A percentile compares a stretch with the other conserved stretches of the same genome.
Evolutionary conservation across 164 flowering plant genomes (phyloP).

Genomic region (Akebia trifoliata): DNA sequence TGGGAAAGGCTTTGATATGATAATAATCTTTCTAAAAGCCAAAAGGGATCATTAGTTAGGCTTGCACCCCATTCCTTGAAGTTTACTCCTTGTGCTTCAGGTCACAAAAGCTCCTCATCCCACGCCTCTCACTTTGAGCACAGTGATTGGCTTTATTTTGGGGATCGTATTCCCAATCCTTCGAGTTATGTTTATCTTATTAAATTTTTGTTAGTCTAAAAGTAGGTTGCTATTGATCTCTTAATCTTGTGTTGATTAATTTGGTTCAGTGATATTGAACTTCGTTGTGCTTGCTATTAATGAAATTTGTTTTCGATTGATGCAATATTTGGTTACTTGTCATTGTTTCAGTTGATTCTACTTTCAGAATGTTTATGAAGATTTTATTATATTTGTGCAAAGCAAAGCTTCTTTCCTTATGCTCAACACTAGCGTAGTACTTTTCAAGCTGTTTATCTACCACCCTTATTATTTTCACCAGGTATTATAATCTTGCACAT

Average conservation of each 20-base stretch:
- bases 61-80: too few species aligned
- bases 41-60: too few species aligned
- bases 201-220: background rate
- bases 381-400: background rate
- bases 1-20: too few species aligned
- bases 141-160: background rate
- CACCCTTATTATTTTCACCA: constrained; percentile 22
- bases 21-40: too few species aligned
- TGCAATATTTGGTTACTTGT: background rate
- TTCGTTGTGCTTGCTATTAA: background rate
- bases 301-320: background rate
- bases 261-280: background rate
- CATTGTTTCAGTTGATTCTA: background rate
- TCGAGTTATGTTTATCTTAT: background rate
- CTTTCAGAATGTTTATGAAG: background rate
- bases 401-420: background rate
- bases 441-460: background rate
- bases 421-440: background rate
- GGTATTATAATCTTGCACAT: constrained; percentile 96
- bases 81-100: background rate
- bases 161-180: background rate
- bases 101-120: background rate
- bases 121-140: background rate
- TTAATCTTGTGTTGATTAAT: background rate
- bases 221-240: background rate